Evolutionary conservation across 2,329 filamentous ascomycete genomes (phyloP).

Genomic region (Cladophialophora psammophila): DNA sequence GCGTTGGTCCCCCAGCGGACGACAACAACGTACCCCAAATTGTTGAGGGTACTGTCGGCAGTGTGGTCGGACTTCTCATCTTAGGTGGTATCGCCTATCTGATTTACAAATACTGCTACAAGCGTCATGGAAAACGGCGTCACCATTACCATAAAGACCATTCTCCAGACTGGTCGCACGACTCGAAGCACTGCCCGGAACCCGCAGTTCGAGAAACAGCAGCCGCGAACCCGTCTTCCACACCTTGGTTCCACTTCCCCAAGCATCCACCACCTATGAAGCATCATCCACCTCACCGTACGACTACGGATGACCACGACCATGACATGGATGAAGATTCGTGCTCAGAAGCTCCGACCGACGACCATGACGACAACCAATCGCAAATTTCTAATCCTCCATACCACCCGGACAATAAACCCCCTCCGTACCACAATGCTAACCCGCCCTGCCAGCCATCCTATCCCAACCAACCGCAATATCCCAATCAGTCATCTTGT

Average conservation of each 20-base stretch:
- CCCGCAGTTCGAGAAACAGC: background rate
- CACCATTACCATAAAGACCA: background rate
- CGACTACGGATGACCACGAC: background rate
- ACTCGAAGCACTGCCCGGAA: background rate
- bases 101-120: slow-evolving; percentile 1
- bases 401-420: background rate
- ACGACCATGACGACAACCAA: background rate
- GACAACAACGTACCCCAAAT: background rate
- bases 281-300: background rate
- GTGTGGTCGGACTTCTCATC: background rate
- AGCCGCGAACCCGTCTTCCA: background rate
- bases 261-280: background rate
- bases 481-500: background rate
- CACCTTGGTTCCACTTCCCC: background rate
- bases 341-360: background rate
- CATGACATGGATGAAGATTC: background rate
- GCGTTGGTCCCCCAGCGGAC: background rate
- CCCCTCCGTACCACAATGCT: background rate
- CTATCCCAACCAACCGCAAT: background rate
- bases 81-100: background rate
- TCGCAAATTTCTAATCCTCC: background rate
- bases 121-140: background rate
- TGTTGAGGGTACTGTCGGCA: background rate
- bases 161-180: background rate
- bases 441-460: too few relatives aligned